These are phyloP conservation scores for Skeletonema potamos DNA, from an alignment of 108 stramenopile genomes.

Conservation along the genomic window DNA sequence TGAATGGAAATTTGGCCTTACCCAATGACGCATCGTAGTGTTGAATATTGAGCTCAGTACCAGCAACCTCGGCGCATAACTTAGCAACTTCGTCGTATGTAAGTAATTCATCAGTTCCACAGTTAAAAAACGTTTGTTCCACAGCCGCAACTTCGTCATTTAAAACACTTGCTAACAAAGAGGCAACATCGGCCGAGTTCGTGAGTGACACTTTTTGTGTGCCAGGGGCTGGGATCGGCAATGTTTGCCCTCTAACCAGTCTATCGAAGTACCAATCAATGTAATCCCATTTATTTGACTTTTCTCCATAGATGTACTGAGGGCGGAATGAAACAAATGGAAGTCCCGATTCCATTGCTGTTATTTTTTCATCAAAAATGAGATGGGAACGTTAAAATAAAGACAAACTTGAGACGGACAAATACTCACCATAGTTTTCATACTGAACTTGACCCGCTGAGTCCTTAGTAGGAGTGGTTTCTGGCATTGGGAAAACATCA, in stretches of 20 bases:
- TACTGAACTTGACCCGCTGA: slow-evolving; percentile 67
- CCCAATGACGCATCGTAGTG: slow-evolving; percentile 70
- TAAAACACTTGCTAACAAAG: slow-evolving; percentile 65
- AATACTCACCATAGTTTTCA: slow-evolving; percentile 54
- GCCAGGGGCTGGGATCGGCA: slow-evolving; percentile 80
- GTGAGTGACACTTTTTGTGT: slow-evolving; percentile 80
- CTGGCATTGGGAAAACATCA: slow-evolving; percentile 75
- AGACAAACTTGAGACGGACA: background rate
- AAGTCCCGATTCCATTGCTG: slow-evolving; percentile 54
- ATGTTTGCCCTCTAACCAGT: slow-evolving; percentile 51
- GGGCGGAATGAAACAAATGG: slow-evolving; percentile 83
- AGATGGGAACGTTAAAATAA: background rate
- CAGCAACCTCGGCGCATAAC: slow-evolving; percentile 82
- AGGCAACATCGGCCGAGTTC: slow-evolving; percentile 81
- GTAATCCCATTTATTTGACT: slow-evolving; percentile 83
- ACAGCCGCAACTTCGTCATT: slow-evolving; percentile 76
- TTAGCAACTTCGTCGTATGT: slow-evolving; percentile 77
- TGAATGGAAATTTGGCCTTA: slow-evolving; percentile 81
- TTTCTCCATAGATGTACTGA: slow-evolving; percentile 82
- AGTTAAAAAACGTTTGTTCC: slow-evolving; percentile 79
- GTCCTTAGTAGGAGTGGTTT: slow-evolving; percentile 79
- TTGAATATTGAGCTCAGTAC: slow-evolving; percentile 60
- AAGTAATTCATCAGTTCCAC: slow-evolving; percentile 73
- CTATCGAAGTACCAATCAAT: slow-evolving; percentile 89
- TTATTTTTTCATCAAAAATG: background rate